phyloP scores from a whole-genome alignment of 352 stramenopile species.

The Pythium folliculosum region DNA sequence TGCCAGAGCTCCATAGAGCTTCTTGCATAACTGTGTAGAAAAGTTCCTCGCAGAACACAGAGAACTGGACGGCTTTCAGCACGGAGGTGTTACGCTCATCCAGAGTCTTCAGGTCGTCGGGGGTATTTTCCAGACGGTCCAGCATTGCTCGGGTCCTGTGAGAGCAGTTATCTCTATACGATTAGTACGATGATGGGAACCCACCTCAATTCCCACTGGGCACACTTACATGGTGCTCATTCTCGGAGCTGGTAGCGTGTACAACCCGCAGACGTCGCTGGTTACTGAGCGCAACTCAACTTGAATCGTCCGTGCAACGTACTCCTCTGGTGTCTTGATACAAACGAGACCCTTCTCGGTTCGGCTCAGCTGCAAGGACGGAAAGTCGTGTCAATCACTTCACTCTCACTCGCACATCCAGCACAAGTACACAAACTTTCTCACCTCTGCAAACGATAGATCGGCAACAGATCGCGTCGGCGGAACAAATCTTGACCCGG shows the following conservation, averaged over 20 bases:
- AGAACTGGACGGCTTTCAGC: constrained; percentile 83
- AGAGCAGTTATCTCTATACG: background rate
- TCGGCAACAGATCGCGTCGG: constrained; percentile 76
- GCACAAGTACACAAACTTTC: background rate
- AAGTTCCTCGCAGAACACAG: constrained; percentile 84
- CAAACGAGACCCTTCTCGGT: constrained; percentile 81
- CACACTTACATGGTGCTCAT: constrained; percentile 24
- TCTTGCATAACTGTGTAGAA: constrained; percentile 87
- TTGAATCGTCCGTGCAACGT: constrained; percentile 74
- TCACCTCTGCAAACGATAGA: constrained; percentile 79
- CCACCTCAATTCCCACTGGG: background rate
- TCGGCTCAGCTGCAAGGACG: constrained; percentile 55
- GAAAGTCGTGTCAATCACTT: constrained; percentile 6
- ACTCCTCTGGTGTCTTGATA: constrained; percentile 78
- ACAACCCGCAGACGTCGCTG: constrained; percentile 13
- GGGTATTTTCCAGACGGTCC: constrained; percentile 59
- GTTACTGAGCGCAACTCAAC: constrained; percentile 34
- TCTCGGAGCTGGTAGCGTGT: constrained; percentile 21
- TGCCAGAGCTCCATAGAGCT: constrained; percentile 59
- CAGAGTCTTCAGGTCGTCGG: constrained; percentile 60
- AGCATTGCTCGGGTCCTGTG: constrained; percentile 55
- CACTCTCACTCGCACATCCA: background rate
- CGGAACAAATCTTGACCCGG: constrained; percentile 72
- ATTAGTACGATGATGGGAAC: background rate
- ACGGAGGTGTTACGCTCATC: constrained; percentile 71